Percentiles rank a stretch among this genome's conserved stretches.
Evolutionary conservation across 345 rosid genomes (phyloP).

Genomic region (Acer negundo): DNA sequence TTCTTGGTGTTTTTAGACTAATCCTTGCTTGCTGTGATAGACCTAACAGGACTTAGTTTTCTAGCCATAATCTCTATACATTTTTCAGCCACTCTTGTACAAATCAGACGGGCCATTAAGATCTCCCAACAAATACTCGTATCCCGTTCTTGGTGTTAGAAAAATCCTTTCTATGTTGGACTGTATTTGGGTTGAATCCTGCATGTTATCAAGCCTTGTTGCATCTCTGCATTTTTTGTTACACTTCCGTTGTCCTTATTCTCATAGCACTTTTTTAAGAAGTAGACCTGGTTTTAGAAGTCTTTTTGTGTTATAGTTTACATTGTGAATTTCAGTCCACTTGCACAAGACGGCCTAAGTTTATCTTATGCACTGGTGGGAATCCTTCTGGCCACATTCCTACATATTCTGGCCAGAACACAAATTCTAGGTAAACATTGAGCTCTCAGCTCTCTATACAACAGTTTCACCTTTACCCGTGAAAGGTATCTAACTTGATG

Average conservation of each 20-base stretch:
- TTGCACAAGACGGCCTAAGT: constrained; percentile 81
- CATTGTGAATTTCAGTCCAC: constrained; percentile 55
- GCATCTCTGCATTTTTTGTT: not conserved
- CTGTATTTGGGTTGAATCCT: not conserved
- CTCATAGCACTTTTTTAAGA: constrained; percentile 2
- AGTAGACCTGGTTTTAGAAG: not conserved
- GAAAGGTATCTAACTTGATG: constrained; percentile 17
- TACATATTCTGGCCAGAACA: constrained; percentile 58
- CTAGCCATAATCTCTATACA: not conserved
- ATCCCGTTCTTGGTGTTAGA: not conserved
- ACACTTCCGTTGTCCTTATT: not conserved
- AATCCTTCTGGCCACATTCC: constrained; percentile 69
- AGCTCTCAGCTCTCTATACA: constrained; percentile 3
- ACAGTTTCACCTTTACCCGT: not conserved
- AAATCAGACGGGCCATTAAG: not conserved
- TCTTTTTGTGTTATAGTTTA: constrained; percentile 13
- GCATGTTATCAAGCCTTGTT: not conserved
- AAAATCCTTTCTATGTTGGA: not conserved
- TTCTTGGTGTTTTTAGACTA: not conserved
- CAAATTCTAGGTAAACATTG: constrained; percentile 56
- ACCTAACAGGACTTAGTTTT: not conserved
- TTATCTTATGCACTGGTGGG: constrained; percentile 89
- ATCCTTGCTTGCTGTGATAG: not conserved
- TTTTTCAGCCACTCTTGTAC: not conserved
- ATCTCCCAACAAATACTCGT: not conserved